Evolutionary conservation across 495 filamentous ascomycete species (phyloP), one percentile per base, ranked within the genome.

Genomic region (Talaromyces trachyspermus): DNA sequence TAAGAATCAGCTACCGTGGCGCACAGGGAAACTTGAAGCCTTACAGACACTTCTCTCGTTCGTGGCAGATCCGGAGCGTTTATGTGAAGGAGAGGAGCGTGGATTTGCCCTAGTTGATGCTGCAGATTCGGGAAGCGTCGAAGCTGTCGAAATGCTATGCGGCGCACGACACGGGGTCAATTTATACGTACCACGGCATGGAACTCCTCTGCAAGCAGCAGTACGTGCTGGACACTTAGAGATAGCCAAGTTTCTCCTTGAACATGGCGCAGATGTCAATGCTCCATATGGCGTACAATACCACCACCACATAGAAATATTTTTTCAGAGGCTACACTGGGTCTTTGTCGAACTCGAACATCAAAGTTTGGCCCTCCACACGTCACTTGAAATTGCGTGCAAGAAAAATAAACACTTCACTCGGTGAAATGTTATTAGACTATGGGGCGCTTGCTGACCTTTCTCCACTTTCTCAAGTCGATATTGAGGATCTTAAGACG

Each of bases 151-250:
- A 2, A 42, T 52, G 4, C 48, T 65, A 23, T 48, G 6, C 2
- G 20, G 15, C 60, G 62, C 5, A 60, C 51, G n/a, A n/a, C n/a
- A n/a, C 30, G 40, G 64, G 30, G 46, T 52, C n/a, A 58, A 67
- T 46, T 32, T 15, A 9, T 26, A 23, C 14, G 39, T 39, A 19
- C 17, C 19, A 49, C 5, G 14, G 19, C 29, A 20, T 43, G 22
- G 51, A 29, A 54, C 57, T 7, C 45, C 62, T 9, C 46, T 68
- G 3, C 64, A 68, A 33, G 49, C 47, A 2, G 64, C 62, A 7
- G 54, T 57, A 8, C 54, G 61, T 43, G 26, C 37, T 1, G 56
- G 53, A 14, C 43, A 54, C 14, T 20, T 51, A 14, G 39, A 58
- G 2, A 32, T 68, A 1, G 56, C 60, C 2, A 43, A 54, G 22